A percentile compares a stretch with the other conserved stretches of the same genome.
These are phyloP conservation scores for Penicillium sp. DNA, from an alignment of 2,329 filamentous ascomycete species.

Conservation along the genomic window DNA sequence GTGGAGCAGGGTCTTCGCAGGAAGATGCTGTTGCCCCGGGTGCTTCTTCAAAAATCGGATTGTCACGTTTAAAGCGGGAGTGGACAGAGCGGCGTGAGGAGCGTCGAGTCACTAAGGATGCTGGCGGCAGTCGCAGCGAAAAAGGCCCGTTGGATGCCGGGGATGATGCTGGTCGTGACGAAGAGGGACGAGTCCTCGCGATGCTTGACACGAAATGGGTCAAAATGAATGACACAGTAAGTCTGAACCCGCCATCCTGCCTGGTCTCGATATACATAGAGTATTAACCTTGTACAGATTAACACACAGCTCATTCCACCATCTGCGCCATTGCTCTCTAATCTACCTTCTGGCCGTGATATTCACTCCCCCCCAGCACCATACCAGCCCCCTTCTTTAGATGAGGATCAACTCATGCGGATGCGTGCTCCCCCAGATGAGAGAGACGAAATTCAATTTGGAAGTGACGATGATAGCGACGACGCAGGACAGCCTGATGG, in stretches of 20 bases:
- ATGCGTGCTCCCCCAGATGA: constrained; percentile 59
- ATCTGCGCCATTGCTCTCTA: constrained; percentile 67
- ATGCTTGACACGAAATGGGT: constrained; percentile 87
- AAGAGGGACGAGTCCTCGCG: constrained; percentile 81
- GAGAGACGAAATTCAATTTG: constrained; percentile 35
- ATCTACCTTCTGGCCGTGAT: constrained; percentile 84
- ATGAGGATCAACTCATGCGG: constrained; percentile 58
- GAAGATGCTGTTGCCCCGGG: constrained; percentile 1
- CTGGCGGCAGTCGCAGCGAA: constrained; percentile 32
- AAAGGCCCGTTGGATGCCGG: constrained; percentile 50
- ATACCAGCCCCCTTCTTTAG: constrained; percentile 65
- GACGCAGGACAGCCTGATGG: constrained; percentile 20
- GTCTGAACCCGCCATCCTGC: constrained; percentile 24
- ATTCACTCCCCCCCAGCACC: constrained; percentile 67
- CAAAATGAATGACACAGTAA: constrained; percentile 87
- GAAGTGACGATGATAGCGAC: constrained; percentile 48
- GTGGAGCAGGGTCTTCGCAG: constrained; percentile 31
- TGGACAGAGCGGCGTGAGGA: constrained; percentile 78
- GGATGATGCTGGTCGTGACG: constrained; percentile 75
- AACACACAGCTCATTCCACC: constrained; percentile 76
- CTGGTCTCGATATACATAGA: background rate
- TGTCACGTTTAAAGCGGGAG: constrained; percentile 65
- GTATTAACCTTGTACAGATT: constrained; percentile 53
- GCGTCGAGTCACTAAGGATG: constrained; percentile 68
- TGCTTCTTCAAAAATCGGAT: constrained; percentile 21